These are phyloP conservation scores for Triticum monococcum DNA, from an alignment of 176 grass and related monocot species.

Conservation along the genomic window DNA sequence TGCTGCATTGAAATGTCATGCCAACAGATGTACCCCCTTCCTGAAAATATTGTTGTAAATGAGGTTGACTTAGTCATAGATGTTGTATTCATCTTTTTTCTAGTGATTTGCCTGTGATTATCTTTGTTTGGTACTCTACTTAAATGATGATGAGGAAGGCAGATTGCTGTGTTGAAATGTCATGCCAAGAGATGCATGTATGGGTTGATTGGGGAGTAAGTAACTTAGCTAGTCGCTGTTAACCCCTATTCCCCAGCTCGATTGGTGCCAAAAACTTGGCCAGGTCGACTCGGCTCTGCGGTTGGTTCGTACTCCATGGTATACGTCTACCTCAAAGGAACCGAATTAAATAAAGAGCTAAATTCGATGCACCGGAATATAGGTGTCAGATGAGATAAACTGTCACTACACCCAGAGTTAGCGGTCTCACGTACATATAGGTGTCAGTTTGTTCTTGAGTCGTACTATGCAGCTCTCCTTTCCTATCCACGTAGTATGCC, in stretches of 20 bases:
- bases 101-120: too few relatives aligned
- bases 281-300: not conserved
- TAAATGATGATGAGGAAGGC: too few relatives aligned
- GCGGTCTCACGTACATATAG: not conserved
- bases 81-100: too few relatives aligned
- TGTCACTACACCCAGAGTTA: not conserved
- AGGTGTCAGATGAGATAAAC: not conserved
- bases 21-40: not conserved
- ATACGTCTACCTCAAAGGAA: too few relatives aligned
- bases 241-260: not conserved
- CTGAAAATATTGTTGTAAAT: too few relatives aligned
- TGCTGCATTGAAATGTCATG: not conserved
- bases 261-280: not conserved
- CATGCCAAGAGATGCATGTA: not conserved
- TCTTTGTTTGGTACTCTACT: too few relatives aligned
- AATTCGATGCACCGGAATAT: not conserved
- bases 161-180: too few relatives aligned
- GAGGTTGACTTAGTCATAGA: too few relatives aligned
- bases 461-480: too few relatives aligned
- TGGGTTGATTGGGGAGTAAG: not conserved
- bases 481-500: too few relatives aligned
- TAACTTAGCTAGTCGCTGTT: not conserved
- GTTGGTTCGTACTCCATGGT: not conserved
- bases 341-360: not conserved
- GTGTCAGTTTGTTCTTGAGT: not conserved